phyloP scores from a whole-genome alignment of 140 eudicot species.

The Flaveria floridana region DNA sequence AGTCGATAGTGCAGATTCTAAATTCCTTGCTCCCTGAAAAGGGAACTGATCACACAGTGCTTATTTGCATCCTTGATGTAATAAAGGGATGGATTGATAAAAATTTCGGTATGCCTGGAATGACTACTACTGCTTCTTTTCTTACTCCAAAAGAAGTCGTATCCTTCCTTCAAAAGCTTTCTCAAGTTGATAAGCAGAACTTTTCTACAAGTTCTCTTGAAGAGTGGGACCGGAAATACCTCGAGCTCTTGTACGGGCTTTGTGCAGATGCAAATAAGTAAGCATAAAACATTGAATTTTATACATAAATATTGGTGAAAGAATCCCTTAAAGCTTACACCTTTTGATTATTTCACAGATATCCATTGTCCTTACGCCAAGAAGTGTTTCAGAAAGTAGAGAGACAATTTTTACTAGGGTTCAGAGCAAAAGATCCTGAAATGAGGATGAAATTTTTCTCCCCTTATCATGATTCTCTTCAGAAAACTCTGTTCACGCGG shows the following conservation, averaged over 20 bases:
- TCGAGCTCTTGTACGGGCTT: constrained; percentile 88
- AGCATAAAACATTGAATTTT: too few species aligned
- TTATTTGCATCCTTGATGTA: constrained; percentile 85
- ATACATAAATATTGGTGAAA: constrained; percentile 15
- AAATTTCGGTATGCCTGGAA: constrained; percentile 62
- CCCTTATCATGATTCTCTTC: constrained; percentile 93
- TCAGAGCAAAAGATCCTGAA: constrained; percentile 95
- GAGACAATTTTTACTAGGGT: constrained; percentile 84
- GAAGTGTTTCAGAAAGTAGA: constrained; percentile 94
- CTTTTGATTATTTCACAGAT: constrained; percentile 46
- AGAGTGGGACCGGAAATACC: constrained; percentile 93
- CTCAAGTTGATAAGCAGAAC: constrained; percentile 89
- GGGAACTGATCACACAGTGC: constrained; percentile 88
- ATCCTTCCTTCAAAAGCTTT: constrained; percentile 90
- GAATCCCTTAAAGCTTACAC: constrained; percentile 8
- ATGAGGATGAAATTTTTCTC: constrained; percentile 80
- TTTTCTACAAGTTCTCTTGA: constrained; percentile 61
- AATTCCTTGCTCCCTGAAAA: constrained; percentile 84
- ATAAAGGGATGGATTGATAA: constrained; percentile 93
- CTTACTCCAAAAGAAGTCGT: constrained; percentile 86
- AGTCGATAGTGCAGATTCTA: constrained; percentile 70
- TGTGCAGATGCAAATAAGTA: constrained; percentile 97
- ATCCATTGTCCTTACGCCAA: constrained; percentile 69
- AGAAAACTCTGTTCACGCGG: constrained; percentile 80
- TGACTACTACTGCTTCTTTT: constrained; percentile 50